phyloP scores from a whole-genome alignment of 2,329 filamentous ascomycete species.

The Pseudonectria foliicola region DNA sequence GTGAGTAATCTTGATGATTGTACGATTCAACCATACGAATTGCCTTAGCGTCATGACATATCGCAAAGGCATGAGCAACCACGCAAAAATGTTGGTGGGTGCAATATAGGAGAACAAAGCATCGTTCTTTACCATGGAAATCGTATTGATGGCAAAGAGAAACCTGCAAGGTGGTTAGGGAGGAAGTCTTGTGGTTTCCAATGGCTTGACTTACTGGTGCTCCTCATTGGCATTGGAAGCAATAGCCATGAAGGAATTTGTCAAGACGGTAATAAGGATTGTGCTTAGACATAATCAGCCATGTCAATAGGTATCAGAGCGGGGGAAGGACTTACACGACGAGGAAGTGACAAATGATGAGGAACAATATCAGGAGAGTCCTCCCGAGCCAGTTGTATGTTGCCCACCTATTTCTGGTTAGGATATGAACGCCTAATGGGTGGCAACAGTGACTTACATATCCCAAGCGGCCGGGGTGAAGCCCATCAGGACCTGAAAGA shows the following conservation, averaged over 20 bases:
- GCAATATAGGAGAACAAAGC: constrained; percentile 90
- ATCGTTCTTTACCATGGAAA: constrained; percentile 98
- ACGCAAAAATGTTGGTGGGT: constrained; percentile 85
- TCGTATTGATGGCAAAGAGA: constrained; percentile 91
- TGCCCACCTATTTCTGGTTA: constrained; percentile 46
- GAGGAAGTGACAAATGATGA: constrained; percentile 93
- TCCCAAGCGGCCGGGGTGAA: constrained; percentile 96
- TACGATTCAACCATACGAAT: constrained; percentile 83
- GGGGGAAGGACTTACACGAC: constrained; percentile 53
- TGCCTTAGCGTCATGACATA: constrained; percentile 72
- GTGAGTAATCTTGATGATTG: constrained; percentile 84
- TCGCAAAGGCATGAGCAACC: constrained; percentile 76
- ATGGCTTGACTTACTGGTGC: constrained; percentile 51
- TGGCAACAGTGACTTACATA: constrained; percentile 43
- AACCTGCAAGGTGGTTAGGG: constrained; percentile 43
- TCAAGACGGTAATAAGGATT: constrained; percentile 90
- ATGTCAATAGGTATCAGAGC: constrained; percentile 2
- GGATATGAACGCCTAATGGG: not conserved
- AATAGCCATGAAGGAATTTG: constrained; percentile 93
- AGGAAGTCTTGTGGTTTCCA: too few species aligned
- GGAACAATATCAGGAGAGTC: constrained; percentile 67
- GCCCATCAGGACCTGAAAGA: constrained; percentile 93
- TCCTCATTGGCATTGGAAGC: constrained; percentile 91
- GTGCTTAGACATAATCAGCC: constrained; percentile 42
- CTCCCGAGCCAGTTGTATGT: constrained; percentile 73